Conservation (phyloP, 1,284 basidiomycete genomes). For the Melampsora americana region DNA sequence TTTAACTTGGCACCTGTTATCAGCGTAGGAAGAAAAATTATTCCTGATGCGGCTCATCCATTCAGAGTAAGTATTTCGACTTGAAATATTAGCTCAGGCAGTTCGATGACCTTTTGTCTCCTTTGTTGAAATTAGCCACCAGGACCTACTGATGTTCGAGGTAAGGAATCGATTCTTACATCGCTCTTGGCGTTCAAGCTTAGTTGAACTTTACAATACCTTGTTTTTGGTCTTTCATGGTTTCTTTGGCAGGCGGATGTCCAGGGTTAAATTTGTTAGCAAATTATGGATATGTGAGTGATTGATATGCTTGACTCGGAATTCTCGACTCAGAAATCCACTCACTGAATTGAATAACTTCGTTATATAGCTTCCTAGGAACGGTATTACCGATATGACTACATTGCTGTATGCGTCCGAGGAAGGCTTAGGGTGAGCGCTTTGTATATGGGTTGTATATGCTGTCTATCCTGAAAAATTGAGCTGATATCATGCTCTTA, state of each 20-base stretch:
- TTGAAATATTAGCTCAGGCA: not conserved
- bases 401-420: not conserved
- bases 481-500: too few relatives aligned
- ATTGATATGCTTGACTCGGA: too few relatives aligned
- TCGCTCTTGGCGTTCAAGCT: not conserved
- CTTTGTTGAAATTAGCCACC: not conserved
- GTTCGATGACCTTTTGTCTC: not conserved
- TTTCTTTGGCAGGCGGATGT: constrained; percentile 32
- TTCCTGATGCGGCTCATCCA: constrained; percentile 40
- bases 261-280: constrained; percentile 36
- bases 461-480: too few relatives aligned
- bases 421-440: not conserved
- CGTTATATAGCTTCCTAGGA: not conserved
- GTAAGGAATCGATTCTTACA: not conserved
- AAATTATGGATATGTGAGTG: constrained; percentile 24
- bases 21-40: constrained; percentile 33
- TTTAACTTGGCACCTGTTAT: constrained; percentile 9
- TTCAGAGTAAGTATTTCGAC: not conserved
- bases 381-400: not conserved
- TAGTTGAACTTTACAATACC: not conserved
- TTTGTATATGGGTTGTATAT: too few relatives aligned
- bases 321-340: not conserved
- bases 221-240: not conserved
- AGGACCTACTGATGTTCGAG: not conserved
- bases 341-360: not conserved